These are phyloP conservation scores for Capsella bursapastoris DNA, from an alignment of 345 rosid genomes.

Conservation along the genomic window DNA sequence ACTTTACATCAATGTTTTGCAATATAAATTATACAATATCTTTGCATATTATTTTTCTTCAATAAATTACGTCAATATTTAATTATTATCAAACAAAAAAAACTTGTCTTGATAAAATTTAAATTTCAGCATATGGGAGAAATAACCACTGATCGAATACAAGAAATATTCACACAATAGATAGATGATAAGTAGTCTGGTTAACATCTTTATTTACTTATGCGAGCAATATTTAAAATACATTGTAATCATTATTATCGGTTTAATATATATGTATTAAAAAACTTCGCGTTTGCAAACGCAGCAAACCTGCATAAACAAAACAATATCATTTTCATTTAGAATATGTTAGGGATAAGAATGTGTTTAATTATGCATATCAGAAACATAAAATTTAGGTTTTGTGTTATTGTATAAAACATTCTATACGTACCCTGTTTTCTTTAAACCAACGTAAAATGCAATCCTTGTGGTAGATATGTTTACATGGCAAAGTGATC, in stretches of 20 bases:
- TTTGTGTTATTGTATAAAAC: not conserved
- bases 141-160: no score
- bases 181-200: not conserved
- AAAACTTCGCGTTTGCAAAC: not conserved
- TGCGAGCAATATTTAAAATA: not conserved
- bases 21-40: no score
- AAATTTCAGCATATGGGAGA: no score
- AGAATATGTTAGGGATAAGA: not conserved
- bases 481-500: not conserved
- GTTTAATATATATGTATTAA: not conserved
- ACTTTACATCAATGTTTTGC: no score
- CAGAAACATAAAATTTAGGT: no score
- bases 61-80: no score
- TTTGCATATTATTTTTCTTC: no score
- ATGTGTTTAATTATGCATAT: not conserved
- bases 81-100: no score
- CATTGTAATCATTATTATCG: not conserved
- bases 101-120: no score
- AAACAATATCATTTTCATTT: not conserved
- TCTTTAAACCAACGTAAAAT: not conserved
- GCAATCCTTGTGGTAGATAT: slow-evolving; percentile 5
- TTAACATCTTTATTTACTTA: not conserved
- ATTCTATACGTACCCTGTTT: not conserved
- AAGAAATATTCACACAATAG: not conserved
- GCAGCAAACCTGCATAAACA: not conserved